Conservation (phyloP, 371 early-diverging fungal species). For the Circinella umbellata region DNA sequence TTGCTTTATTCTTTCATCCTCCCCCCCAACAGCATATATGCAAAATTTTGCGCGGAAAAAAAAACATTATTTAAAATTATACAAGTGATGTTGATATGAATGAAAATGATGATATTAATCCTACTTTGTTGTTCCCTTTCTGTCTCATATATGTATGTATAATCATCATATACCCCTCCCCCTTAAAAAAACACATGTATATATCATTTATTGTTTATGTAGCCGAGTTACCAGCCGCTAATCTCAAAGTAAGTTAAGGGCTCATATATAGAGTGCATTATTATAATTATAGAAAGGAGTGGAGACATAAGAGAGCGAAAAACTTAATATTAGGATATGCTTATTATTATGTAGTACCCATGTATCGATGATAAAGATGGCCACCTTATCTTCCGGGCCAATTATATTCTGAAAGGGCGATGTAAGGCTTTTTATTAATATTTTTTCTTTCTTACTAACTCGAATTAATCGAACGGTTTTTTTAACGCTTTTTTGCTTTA, state of each 20-base stretch:
- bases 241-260: background rate
- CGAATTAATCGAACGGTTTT: background rate
- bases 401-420: constrained; percentile 74
- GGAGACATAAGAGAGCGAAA: too few relatives aligned
- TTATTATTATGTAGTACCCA: background rate
- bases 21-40: too few relatives aligned
- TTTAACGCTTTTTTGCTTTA: background rate
- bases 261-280: too few relatives aligned
- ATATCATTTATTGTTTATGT: background rate
- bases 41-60: too few relatives aligned
- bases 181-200: background rate
- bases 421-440: constrained; percentile 54
- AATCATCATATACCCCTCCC: background rate
- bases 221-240: constrained; percentile 6
- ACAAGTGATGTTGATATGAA: too few relatives aligned
- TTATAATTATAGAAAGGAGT: background rate
- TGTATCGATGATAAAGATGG: constrained; percentile 80
- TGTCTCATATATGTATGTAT: too few relatives aligned
- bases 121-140: too few relatives aligned
- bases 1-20: too few relatives aligned
- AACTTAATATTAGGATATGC: too few relatives aligned
- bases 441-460: constrained; percentile 12
- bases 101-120: too few relatives aligned
- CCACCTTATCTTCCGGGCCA: constrained; percentile 81
- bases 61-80: too few relatives aligned